Percentiles rank a stretch among this genome's conserved stretches.
These are phyloP conservation scores for Xylaria scruposa DNA, from an alignment of 495 filamentous ascomycete species.

Conservation along the genomic window DNA sequence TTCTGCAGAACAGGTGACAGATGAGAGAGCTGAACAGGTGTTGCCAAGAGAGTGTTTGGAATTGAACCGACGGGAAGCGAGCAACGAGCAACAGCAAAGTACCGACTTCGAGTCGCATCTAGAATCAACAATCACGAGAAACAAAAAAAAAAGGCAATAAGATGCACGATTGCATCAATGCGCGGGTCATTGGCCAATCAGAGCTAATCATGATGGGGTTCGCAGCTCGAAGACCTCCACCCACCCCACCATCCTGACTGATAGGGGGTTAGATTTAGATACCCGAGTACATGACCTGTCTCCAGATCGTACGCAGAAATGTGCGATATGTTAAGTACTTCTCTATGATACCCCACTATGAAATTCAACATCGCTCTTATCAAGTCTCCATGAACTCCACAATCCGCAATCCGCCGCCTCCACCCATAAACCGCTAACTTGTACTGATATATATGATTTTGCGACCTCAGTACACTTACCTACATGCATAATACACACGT, in stretches of 20 bases:
- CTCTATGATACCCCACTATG: background rate
- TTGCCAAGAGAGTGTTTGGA: background rate
- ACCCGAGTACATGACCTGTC: background rate
- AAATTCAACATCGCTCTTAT: background rate
- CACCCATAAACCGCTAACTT: background rate
- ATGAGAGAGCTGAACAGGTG: background rate
- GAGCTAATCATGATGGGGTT: background rate
- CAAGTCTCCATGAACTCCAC: background rate
- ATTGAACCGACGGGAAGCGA: constrained; percentile 16
- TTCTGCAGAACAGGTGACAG: background rate
- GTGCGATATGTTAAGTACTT: background rate
- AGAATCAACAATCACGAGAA: constrained; percentile 3
- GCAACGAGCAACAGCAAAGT: background rate
- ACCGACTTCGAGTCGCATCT: constrained; percentile 14
- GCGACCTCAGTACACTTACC: background rate
- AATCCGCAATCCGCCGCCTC: background rate
- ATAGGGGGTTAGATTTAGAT: background rate
- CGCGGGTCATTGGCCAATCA: constrained; percentile 8
- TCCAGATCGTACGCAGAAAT: background rate
- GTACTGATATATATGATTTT: background rate
- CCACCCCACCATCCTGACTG: background rate
- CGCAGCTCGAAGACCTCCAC: background rate
- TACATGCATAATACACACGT: constrained; percentile 7
- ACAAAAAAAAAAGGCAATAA: background rate
- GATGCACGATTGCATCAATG: constrained; percentile 16